Evolutionary conservation across 306 rosid genomes (phyloP), one percentile per base, ranked within the genome.

Genomic region (Erythrophleum fordii): DNA sequence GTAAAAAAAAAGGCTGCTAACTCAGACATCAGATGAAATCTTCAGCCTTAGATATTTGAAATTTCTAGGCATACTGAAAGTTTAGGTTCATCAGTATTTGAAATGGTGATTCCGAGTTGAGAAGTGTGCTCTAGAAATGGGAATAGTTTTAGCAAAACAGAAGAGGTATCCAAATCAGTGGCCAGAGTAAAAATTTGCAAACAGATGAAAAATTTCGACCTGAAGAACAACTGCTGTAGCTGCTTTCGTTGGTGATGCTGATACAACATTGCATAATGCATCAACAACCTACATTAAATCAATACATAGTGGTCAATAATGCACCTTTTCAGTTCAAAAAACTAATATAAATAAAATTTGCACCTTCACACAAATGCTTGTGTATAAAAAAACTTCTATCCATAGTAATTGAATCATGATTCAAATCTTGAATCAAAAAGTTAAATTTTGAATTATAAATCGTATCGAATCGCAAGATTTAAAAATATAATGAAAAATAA

Each of bases 181-280:
- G 51, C 61, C 61, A 77, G 49, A 44, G 67, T 70, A 29, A 77
- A 48, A 13, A 22, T 11, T 80, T 17, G 56, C 66, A 75, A 53
- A 60, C 68, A 69, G 83, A 48, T 34, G 78, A 79, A 81, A 87
- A 64, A 60, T 77, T 82, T 62, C 65, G 60, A 95, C 99, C 99
- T 95, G 98, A 88, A 95, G 98, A 74, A 95, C 94, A 56, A 95
- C 88, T 69, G 99, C 99, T 16, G 99, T 86, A 23, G 99, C 92
- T 48, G 98, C 99, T 87, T 91, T 95, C 10, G 92, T 76, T 45
- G 99, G 99, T 72, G 97, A 88, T 51, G 97, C 94, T 44, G 95
- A 89, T 73, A 95, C 99, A 69, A 95, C 99, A 62, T 95, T 91
- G 92, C 97, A 95, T 81, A 95, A 84, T 73, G 99, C 99, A 85